Conservation (phyloP, 2,329 filamentous ascomycete species). For the Cadophora sp. region DNA sequence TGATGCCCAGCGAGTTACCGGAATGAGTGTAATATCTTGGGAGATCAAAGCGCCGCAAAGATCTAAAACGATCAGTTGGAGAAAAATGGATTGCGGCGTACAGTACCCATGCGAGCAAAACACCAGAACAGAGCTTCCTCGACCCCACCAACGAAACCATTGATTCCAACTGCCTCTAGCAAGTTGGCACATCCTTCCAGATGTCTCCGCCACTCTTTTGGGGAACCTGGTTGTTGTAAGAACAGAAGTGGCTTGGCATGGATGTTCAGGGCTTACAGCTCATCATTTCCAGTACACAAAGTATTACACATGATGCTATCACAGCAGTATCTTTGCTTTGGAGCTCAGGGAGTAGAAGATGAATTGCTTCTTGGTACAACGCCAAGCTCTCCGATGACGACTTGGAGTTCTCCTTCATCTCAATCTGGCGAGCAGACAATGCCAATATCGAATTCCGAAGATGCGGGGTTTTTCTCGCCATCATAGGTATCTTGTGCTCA, state of each 20-base stretch:
- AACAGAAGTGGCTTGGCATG: too few species aligned
- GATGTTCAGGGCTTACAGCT: too few species aligned
- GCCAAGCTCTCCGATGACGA: slow-evolving; percentile 52
- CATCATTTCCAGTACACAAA: too few species aligned
- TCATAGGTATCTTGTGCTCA: slow-evolving; percentile 54
- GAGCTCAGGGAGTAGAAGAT: slow-evolving; percentile 55
- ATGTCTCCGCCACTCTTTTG: too few species aligned
- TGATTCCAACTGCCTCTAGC: slow-evolving; percentile 40
- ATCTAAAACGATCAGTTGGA: too few species aligned
- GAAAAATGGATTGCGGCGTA: slow-evolving; percentile 40
- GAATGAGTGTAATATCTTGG: too few species aligned
- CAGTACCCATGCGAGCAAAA: slow-evolving; percentile 56
- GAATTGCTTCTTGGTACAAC: slow-evolving; percentile 59
- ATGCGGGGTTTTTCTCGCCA: slow-evolving; percentile 53
- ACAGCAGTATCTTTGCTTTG: slow-evolving; percentile 56
- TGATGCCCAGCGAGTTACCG: too few species aligned
- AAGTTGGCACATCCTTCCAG: too few species aligned
- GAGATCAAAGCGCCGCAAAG: too few species aligned
- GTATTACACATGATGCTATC: slow-evolving; percentile 54
- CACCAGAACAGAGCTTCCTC: slow-evolving; percentile 61
- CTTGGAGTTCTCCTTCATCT: slow-evolving; percentile 51
- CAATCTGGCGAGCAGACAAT: slow-evolving; percentile 58
- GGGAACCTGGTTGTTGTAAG: too few species aligned
- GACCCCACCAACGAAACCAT: slow-evolving; percentile 57
- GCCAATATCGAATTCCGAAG: slow-evolving; percentile 58